A percentile compares a stretch with the other conserved stretches of the same genome.
Evolutionary conservation across 148 eudicot genomes (phyloP).

Genomic region (Euryodendron excelsum): DNA sequence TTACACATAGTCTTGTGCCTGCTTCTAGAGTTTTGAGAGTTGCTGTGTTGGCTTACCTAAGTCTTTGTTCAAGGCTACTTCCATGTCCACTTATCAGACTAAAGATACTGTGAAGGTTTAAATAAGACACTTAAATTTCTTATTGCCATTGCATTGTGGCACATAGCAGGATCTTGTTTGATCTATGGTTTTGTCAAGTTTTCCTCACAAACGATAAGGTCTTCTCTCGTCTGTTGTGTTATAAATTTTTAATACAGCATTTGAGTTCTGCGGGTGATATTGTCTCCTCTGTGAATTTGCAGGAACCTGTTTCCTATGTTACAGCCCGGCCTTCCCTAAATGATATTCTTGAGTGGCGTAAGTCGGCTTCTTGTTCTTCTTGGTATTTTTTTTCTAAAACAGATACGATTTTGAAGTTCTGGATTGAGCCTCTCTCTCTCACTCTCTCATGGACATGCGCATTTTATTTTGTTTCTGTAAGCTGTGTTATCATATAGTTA

Average conservation of each 20-base stretch:
- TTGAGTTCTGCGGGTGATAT: constrained; percentile 5
- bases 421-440: not conserved
- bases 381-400: not conserved
- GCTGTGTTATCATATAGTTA: not conserved
- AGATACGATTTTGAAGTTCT: not conserved
- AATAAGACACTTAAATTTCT: too few species aligned
- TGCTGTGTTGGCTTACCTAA: too few species aligned
- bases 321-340: constrained; percentile 86
- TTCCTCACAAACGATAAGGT: not conserved
- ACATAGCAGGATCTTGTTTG: too few species aligned
- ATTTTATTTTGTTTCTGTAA: not conserved
- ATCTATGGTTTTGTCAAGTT: not conserved
- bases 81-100: too few species aligned
- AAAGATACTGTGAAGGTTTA: too few species aligned
- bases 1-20: too few species aligned
- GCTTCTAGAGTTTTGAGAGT: too few species aligned
- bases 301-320: constrained; percentile 91
- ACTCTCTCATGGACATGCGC: not conserved
- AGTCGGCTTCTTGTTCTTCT: constrained; percentile 31
- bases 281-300: constrained; percentile 19
- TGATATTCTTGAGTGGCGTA: constrained; percentile 98
- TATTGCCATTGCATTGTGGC: too few species aligned
- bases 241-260: not conserved
- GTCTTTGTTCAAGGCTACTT: too few species aligned
- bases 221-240: not conserved